These are phyloP conservation scores for Fusarium albosuccineum DNA, from an alignment of 2,329 filamentous ascomycete genomes.

Conservation along the genomic window DNA sequence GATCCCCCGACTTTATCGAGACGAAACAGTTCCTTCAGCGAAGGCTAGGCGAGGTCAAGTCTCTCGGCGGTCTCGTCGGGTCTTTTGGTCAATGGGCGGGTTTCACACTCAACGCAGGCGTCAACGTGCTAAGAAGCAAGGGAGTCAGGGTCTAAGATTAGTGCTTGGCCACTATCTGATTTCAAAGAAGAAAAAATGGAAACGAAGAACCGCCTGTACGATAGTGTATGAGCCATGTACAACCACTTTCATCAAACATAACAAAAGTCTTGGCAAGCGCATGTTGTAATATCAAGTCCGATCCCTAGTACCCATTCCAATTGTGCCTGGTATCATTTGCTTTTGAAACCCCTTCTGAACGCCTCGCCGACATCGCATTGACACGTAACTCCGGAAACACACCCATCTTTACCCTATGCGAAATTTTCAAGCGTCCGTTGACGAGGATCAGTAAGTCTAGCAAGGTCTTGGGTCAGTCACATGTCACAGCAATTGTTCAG, in stretches of 20 bases:
- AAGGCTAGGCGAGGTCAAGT: slow-evolving; percentile 77
- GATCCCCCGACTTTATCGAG: slow-evolving; percentile 77
- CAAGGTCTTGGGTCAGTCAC: slow-evolving; percentile 41
- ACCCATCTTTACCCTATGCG: slow-evolving; percentile 10
- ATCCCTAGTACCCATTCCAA: slow-evolving; percentile 18
- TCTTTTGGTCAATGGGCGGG: slow-evolving; percentile 82
- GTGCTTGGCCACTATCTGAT: neutral
- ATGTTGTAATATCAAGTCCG: slow-evolving; percentile 29
- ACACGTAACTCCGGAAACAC: slow-evolving; percentile 26
- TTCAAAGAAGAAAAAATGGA: neutral
- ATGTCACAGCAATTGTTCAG: neutral
- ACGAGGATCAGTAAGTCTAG: slow-evolving; percentile 70
- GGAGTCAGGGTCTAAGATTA: slow-evolving; percentile 78
- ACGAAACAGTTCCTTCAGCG: slow-evolving; percentile 85
- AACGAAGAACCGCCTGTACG: slow-evolving; percentile 33
- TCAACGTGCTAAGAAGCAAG: slow-evolving; percentile 90
- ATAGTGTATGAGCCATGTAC: slow-evolving; percentile 46
- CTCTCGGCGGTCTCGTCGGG: slow-evolving; percentile 71
- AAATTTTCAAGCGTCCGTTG: slow-evolving; percentile 60
- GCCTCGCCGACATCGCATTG: slow-evolving; percentile 18
- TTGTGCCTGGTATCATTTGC: slow-evolving; percentile 22
- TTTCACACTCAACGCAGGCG: slow-evolving; percentile 80
- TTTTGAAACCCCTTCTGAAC: slow-evolving; percentile 25
- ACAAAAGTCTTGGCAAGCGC: slow-evolving; percentile 22
- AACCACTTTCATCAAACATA: slow-evolving; percentile 30